Percentiles rank a stretch among this genome's conserved stretches.
These are phyloP conservation scores for Candolleomyces eurysporus DNA, from an alignment of 768 basidiomycete genomes.

Conservation along the genomic window DNA sequence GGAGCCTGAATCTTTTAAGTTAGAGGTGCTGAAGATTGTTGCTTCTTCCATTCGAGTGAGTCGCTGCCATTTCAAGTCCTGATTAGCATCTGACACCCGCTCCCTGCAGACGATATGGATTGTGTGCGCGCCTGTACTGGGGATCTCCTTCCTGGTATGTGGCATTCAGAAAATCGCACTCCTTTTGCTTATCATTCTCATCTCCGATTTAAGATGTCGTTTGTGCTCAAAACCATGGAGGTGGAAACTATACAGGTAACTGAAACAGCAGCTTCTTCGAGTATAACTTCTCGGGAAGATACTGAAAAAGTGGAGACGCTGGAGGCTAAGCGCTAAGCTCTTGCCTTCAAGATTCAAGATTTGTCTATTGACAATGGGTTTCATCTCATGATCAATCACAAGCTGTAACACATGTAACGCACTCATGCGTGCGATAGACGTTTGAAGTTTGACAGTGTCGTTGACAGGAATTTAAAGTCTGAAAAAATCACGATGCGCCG, in stretches of 20 bases:
- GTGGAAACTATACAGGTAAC: background rate
- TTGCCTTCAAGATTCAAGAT: too few species aligned
- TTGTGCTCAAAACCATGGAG: conserved; percentile 31
- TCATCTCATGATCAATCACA: too few species aligned
- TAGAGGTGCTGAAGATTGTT: conserved; percentile 48
- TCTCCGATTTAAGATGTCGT: conserved; percentile 33
- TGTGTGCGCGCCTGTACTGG: conserved; percentile 68
- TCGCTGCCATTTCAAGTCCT: conserved; percentile 1
- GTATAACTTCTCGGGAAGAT: too few species aligned
- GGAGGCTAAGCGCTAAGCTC: too few species aligned
- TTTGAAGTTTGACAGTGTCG: too few species aligned
- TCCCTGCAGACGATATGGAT: conserved; percentile 63
- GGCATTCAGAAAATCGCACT: background rate
- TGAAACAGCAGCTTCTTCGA: background rate
- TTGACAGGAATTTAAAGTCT: too few species aligned
- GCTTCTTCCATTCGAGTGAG: conserved; percentile 64
- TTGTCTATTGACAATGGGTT: too few species aligned
- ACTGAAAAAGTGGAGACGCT: too few species aligned
- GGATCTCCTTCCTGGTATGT: conserved; percentile 59
- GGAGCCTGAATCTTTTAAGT: conserved; percentile 42
- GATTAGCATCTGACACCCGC: background rate
- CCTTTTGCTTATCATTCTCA: conserved; percentile 5
- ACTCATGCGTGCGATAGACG: too few species aligned
- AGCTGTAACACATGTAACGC: too few species aligned
- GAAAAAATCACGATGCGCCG: too few species aligned